These are phyloP conservation scores for Tremellales sp. DNA, from an alignment of 1,284 basidiomycete genomes.

Conservation along the genomic window DNA sequence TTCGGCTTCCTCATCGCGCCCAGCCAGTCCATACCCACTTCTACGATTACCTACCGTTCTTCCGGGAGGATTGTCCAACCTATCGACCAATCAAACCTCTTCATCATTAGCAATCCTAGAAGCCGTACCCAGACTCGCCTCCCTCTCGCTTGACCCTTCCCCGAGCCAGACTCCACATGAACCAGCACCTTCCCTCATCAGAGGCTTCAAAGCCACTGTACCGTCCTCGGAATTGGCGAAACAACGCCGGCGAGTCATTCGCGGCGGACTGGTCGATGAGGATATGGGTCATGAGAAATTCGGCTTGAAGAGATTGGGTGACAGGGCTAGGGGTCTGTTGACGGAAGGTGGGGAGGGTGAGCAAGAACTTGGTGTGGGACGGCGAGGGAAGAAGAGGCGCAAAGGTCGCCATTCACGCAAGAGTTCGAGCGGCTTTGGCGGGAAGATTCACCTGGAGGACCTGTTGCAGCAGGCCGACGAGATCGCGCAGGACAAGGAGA, in stretches of 20 bases:
- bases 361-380: not conserved
- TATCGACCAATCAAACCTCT: conserved; percentile 59
- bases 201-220: conserved; percentile 86
- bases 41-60: conserved; percentile 62
- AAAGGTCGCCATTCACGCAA: conserved; percentile 45
- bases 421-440: conserved; percentile 49
- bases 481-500: conserved; percentile 82
- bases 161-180: conserved; percentile 53
- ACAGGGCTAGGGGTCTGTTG: conserved; percentile 70
- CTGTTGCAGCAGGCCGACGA: conserved; percentile 74
- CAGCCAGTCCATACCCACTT: conserved; percentile 17
- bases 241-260: conserved; percentile 66
- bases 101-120: conserved; percentile 78
- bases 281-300: conserved; percentile 72
- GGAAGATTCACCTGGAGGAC: conserved; percentile 71
- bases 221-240: conserved; percentile 77
- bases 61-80: conserved; percentile 52
- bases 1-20: conserved; percentile 2
- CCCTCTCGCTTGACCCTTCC: conserved; percentile 57
- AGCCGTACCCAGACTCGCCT: conserved; percentile 71
- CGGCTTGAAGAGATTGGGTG: conserved; percentile 72
- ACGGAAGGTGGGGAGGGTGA: conserved; percentile 53
- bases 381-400: not conserved
- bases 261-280: conserved; percentile 51
- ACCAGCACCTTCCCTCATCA: conserved; percentile 64